Conservation (phyloP, 169 alveolate genomes). For the Plasmodium cynomolgi region DNA sequence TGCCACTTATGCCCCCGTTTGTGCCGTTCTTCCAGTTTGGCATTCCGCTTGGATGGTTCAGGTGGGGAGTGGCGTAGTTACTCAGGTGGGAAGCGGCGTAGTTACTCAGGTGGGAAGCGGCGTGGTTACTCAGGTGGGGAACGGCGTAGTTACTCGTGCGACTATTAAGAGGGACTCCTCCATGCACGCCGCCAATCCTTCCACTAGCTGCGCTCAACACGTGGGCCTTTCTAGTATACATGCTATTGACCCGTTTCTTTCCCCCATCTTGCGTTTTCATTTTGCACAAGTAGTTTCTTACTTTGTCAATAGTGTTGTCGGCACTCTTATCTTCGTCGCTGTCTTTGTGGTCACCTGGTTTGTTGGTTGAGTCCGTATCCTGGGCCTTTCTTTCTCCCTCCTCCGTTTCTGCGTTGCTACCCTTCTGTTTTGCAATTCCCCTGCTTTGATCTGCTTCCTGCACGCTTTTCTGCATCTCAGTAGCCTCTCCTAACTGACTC, state of each 20-base stretch:
- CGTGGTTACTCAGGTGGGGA: not conserved
- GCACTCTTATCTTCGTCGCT: not conserved
- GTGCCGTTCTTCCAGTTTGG: not conserved
- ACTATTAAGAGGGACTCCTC: not conserved
- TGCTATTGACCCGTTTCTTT: conserved; percentile 2
- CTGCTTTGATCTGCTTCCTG: not conserved
- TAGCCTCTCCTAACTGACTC: not conserved
- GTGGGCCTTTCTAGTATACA: not conserved
- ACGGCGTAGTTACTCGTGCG: not conserved
- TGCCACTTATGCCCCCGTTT: not conserved
- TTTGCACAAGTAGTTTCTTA: not conserved
- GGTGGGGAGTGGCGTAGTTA: not conserved
- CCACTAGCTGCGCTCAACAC: not conserved
- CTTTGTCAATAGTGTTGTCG: not conserved
- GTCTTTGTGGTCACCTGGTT: not conserved
- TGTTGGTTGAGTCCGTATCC: not conserved
- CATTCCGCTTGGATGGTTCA: not conserved
- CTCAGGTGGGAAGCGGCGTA: not conserved
- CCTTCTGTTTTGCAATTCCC: not conserved
- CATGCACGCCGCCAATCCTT: not conserved
- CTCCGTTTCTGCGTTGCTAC: not conserved
- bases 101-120: not conserved
- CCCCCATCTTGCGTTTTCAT: not conserved
- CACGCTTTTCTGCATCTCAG: not conserved
- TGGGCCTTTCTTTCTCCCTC: not conserved